Percentiles rank a stretch among this genome's conserved stretches.
Evolutionary conservation across 2,329 filamentous ascomycete species (phyloP).

Genomic region (Pseudofabraea citricarpa): DNA sequence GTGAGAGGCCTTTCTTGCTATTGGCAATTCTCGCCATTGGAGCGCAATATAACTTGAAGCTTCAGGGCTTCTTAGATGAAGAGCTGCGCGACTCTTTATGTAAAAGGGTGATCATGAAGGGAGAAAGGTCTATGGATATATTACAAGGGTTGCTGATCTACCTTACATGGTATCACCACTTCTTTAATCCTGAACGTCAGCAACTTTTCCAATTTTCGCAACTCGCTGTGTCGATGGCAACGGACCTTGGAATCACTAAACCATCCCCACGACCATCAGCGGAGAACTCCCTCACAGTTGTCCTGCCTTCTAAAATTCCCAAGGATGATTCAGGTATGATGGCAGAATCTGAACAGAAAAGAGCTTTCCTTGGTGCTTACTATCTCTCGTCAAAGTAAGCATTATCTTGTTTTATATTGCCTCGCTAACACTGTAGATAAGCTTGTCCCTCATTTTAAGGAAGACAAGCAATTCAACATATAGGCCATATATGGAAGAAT

Average conservation of each 20-base stretch:
- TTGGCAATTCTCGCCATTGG: slow-evolving; percentile 48
- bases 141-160: slow-evolving; percentile 54
- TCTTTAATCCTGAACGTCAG: slow-evolving; percentile 23
- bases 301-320: background rate
- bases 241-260: slow-evolving; percentile 24
- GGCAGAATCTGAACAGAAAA: slow-evolving; percentile 17
- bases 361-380: slow-evolving; percentile 23
- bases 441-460: slow-evolving; percentile 20
- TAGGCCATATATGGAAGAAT: slow-evolving; percentile 19
- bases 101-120: slow-evolving; percentile 50
- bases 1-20: slow-evolving; percentile 47
- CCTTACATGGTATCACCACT: slow-evolving; percentile 37
- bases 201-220: slow-evolving; percentile 29
- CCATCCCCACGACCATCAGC: slow-evolving; percentile 1
- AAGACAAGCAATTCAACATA: slow-evolving; percentile 21
- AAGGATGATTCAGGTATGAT: slow-evolving; percentile 1
- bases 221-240: slow-evolving; percentile 24
- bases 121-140: slow-evolving; percentile 52
- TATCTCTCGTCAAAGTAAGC: slow-evolving; percentile 22
- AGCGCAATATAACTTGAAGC: slow-evolving; percentile 43
- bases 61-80: slow-evolving; percentile 49
- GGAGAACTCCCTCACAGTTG: background rate
- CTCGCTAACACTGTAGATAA: slow-evolving; percentile 2
- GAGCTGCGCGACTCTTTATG: slow-evolving; percentile 54
- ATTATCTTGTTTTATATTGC: background rate